These are phyloP conservation scores for Rosa multiflora DNA, from an alignment of 306 rosid species.

Conservation along the genomic window DNA sequence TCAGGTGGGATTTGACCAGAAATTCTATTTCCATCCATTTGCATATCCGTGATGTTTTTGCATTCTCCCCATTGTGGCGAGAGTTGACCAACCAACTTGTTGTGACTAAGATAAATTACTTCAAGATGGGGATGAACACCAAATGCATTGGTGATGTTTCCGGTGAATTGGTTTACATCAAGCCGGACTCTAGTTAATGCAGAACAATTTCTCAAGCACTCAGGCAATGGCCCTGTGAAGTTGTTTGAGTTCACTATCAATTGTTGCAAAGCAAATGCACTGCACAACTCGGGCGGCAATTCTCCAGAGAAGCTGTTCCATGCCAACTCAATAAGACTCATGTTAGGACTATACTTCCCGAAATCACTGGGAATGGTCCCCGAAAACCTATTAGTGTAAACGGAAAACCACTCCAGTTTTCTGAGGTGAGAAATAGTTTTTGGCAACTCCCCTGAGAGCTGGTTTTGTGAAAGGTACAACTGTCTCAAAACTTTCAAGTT, in stretches of 20 bases:
- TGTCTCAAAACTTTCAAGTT: no score
- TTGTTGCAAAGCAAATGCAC: conserved; percentile 5
- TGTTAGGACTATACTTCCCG: conserved; percentile 42
- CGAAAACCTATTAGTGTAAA: conserved; percentile 37
- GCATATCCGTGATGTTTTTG: no score
- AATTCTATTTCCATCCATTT: no score
- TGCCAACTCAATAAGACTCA: conserved; percentile 15
- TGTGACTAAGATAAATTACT: no score
- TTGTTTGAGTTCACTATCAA: conserved; percentile 38
- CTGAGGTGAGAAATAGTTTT: conserved; percentile 26
- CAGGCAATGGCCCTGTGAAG: conserved; percentile 53
- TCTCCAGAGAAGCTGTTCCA: conserved; percentile 46
- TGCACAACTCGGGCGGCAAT: conserved; percentile 47
- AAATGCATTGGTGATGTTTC: no score
- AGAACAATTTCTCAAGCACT: conserved; percentile 48
- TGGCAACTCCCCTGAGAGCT: conserved; percentile 53
- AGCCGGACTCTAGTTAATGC: neutral
- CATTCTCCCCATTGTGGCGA: no score
- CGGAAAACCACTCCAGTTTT: conserved; percentile 22
- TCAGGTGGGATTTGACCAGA: no score
- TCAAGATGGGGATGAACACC: no score
- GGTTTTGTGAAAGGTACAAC: no score
- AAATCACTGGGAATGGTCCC: conserved; percentile 46
- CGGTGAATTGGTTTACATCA: no score
- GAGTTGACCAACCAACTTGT: no score